Conservation (phyloP, 371 early-diverging fungal genomes). For the Zancudomyces culisetae region DNA sequence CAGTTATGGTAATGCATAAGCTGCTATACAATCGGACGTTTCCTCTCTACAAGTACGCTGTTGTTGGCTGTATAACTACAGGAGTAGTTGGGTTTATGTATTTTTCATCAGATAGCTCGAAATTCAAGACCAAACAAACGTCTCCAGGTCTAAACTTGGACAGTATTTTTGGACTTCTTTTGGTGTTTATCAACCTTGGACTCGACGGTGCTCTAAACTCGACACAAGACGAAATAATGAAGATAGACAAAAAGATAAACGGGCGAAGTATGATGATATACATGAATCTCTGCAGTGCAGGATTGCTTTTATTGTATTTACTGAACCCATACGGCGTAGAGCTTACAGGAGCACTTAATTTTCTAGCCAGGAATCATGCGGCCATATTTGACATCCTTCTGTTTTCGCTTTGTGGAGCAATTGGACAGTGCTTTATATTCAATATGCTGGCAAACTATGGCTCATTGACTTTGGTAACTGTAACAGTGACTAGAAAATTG, state of each 20-base stretch:
- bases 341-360: conserved; percentile 52
- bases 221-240: conserved; percentile 90
- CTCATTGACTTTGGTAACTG: conserved; percentile 71
- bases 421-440: conserved; percentile 97
- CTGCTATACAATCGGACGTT: conserved; percentile 71
- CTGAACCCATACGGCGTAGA: conserved; percentile 54
- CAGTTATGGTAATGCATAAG: conserved; percentile 87
- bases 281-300: conserved; percentile 72
- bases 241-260: conserved; percentile 35
- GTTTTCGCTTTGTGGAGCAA: conserved; percentile 76
- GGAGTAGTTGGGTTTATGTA: conserved; percentile 2
- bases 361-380: conserved; percentile 51
- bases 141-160: neutral
- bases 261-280: conserved; percentile 95
- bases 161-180: conserved; percentile 55
- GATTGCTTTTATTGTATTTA: conserved; percentile 50
- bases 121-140: conserved; percentile 4
- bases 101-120: conserved; percentile 5
- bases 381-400: conserved; percentile 64
- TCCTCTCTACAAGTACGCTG: conserved; percentile 62
- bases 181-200: conserved; percentile 65
- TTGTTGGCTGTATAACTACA: conserved; percentile 37
- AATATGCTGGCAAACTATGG: conserved; percentile 86
- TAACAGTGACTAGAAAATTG: conserved; percentile 93
- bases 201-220: conserved; percentile 94